phyloP scores from a whole-genome alignment of 2,329 filamentous ascomycete genomes.

The Cladobotryum protrusum region DNA sequence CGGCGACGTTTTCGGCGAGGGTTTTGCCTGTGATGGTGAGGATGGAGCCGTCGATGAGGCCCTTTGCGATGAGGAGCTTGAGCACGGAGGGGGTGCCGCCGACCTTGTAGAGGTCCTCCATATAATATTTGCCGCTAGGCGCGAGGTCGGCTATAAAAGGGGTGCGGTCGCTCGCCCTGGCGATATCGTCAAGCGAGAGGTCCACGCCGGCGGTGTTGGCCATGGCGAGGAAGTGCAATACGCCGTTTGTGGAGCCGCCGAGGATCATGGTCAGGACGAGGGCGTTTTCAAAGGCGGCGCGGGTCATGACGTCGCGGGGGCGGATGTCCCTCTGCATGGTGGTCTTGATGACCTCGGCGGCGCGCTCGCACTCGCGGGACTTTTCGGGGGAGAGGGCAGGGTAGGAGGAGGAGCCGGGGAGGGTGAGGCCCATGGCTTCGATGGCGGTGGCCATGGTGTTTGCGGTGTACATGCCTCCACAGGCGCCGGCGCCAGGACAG shows the following conservation, averaged over 20 bases:
- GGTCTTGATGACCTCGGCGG: conserved; percentile 67
- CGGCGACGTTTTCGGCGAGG: conserved; percentile 71
- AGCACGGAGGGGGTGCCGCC: conserved; percentile 81
- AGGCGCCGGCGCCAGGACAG: conserved; percentile 59
- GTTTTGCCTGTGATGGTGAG: conserved; percentile 81
- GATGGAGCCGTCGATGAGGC: conserved; percentile 69
- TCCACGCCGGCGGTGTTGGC: conserved; percentile 74
- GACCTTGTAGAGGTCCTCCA: conserved; percentile 81
- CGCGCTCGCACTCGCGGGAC: conserved; percentile 78
- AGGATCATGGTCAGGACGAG: conserved; percentile 86
- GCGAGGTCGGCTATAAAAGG: conserved; percentile 83
- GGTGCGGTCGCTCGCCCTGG: conserved; percentile 73
- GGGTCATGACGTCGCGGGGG: conserved; percentile 73
- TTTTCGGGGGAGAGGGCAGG: conserved; percentile 78
- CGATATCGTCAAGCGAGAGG: conserved; percentile 75
- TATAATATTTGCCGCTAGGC: conserved; percentile 76
- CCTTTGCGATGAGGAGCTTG: conserved; percentile 73
- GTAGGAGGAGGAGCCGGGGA: conserved; percentile 79
- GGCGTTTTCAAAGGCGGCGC: conserved; percentile 78
- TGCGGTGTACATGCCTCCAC: conserved; percentile 83
- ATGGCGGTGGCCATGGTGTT: conserved; percentile 89
- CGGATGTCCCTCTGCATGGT: conserved; percentile 81
- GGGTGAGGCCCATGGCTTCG: conserved; percentile 78
- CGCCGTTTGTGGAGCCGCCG: conserved; percentile 84
- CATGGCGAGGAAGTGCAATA: conserved; percentile 87